A percentile compares a stretch with the other conserved stretches of the same genome.
Conservation (phyloP, 2,329 filamentous ascomycete species). For the Rhexocercosporidium sp. region DNA sequence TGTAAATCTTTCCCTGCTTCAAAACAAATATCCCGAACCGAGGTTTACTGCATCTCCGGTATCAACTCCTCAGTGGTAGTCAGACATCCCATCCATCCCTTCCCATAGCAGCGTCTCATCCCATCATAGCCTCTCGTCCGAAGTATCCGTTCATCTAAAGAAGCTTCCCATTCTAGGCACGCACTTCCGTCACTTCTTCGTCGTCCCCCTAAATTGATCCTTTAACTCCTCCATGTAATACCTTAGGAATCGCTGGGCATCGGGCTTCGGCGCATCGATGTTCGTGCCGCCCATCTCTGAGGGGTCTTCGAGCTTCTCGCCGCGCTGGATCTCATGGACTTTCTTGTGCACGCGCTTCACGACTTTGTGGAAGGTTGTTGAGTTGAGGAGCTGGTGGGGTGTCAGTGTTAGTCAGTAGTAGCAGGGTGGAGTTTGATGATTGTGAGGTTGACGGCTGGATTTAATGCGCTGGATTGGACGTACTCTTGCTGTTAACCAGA, state of each 20-base stretch:
- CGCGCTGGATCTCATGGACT: conserved; percentile 47
- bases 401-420: neutral
- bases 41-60: too few species aligned
- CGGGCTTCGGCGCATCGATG: conserved; percentile 43
- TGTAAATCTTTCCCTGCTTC: neutral
- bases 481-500: conserved; percentile 39
- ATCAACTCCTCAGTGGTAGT: neutral
- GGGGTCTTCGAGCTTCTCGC: conserved; percentile 47
- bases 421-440: neutral
- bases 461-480: neutral
- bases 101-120: neutral
- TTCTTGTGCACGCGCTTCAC: conserved; percentile 54
- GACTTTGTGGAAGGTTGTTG: conserved; percentile 58
- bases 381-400: conserved; percentile 53
- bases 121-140: neutral
- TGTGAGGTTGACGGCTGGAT: neutral
- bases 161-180: neutral
- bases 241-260: conserved; percentile 46
- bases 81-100: neutral
- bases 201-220: conserved; percentile 46
- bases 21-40: neutral
- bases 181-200: conserved; percentile 33
- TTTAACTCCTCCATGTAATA: conserved; percentile 60
- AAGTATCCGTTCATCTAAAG: neutral
- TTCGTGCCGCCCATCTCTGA: conserved; percentile 54